Percentiles rank a stretch among this genome's conserved stretches.
phyloP scores from a whole-genome alignment of 2,329 filamentous ascomycete genomes.

The Aspergillus floridensis region DNA sequence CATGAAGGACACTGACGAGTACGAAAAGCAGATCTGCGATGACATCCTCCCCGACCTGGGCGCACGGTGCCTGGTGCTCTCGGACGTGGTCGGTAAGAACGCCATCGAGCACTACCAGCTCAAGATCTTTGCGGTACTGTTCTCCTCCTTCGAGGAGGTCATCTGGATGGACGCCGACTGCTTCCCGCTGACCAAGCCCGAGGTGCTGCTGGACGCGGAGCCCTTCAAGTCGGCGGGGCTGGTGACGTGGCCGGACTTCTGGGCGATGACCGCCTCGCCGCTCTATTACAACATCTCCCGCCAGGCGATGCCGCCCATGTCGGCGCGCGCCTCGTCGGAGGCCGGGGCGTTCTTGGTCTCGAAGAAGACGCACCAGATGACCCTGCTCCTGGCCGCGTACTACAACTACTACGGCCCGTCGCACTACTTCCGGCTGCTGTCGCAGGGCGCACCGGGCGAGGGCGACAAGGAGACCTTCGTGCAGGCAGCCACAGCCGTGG shows the following conservation, averaged over 20 bases:
- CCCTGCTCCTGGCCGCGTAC: slow-evolving; percentile 37
- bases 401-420: slow-evolving; percentile 39
- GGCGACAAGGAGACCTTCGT: slow-evolving; percentile 43
- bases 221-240: slow-evolving; percentile 54
- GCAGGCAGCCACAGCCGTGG: slow-evolving; percentile 34
- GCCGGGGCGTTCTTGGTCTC: slow-evolving; percentile 38
- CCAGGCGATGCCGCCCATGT: slow-evolving; percentile 32
- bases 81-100: slow-evolving; percentile 40
- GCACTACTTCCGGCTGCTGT: slow-evolving; percentile 39
- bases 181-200: slow-evolving; percentile 51
- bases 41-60: slow-evolving; percentile 41
- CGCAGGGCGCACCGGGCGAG: slow-evolving; percentile 39
- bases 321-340: slow-evolving; percentile 37
- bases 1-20: slow-evolving; percentile 39
- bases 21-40: slow-evolving; percentile 42
- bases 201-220: slow-evolving; percentile 49
- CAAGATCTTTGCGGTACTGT: slow-evolving; percentile 57
- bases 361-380: slow-evolving; percentile 35
- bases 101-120: slow-evolving; percentile 51
- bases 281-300: slow-evolving; percentile 44
- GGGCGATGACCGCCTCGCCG: slow-evolving; percentile 45
- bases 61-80: slow-evolving; percentile 44
- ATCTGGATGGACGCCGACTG: slow-evolving; percentile 60
- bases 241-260: slow-evolving; percentile 57
- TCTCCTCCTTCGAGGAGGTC: slow-evolving; percentile 59